These are phyloP conservation scores for Marasmius fiardii DNA, from an alignment of 1,284 basidiomycete genomes.

Conservation along the genomic window DNA sequence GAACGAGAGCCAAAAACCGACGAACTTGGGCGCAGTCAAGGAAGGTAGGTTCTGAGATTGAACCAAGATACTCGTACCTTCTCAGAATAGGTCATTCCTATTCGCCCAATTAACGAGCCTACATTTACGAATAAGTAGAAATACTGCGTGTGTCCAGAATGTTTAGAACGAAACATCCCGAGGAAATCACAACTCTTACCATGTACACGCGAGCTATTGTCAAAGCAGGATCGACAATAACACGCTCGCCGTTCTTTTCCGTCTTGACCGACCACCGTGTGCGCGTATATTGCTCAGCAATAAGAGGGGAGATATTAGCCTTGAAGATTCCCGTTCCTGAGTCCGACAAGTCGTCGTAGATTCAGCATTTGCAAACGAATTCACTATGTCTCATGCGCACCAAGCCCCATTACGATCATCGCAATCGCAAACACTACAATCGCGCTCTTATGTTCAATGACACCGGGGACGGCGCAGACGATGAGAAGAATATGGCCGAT, in stretches of 20 bases:
- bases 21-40: conserved; percentile 38
- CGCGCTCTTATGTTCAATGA: conserved; percentile 60
- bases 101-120: conserved; percentile 69
- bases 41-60: not conserved
- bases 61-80: conserved; percentile 38
- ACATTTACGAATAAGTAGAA: conserved; percentile 81
- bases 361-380: conserved; percentile 34
- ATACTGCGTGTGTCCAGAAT: conserved; percentile 49
- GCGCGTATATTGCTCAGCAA: conserved; percentile 74
- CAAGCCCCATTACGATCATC: conserved; percentile 62
- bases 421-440: conserved; percentile 64
- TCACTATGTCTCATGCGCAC: not conserved
- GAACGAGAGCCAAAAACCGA: conserved; percentile 72
- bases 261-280: conserved; percentile 53
- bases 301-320: conserved; percentile 73
- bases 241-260: conserved; percentile 64
- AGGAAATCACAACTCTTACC: conserved; percentile 31
- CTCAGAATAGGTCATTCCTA: conserved; percentile 70
- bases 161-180: not conserved
- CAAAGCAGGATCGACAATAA: conserved; percentile 77
- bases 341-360: not conserved
- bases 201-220: conserved; percentile 75
- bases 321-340: conserved; percentile 75
- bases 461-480: conserved; percentile 60
- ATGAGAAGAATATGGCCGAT: conserved; percentile 12